Base-by-base conservation (phyloP, 2,329 filamentous ascomycete species). In the Seiridium cupressi region DNA sequence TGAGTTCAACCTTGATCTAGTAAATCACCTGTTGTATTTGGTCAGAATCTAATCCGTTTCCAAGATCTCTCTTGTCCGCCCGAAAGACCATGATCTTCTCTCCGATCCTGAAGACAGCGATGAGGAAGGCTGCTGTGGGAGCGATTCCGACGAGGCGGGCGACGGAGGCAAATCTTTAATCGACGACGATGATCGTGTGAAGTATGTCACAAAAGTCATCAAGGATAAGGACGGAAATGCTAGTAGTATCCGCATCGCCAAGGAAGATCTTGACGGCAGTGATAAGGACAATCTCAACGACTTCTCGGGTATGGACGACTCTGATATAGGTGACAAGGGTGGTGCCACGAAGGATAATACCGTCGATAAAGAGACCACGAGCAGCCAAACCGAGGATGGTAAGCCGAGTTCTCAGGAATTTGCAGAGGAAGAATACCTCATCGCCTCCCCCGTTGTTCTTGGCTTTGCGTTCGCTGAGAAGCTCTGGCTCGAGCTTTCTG, bases 391-490 rank as follows among this genome's bases (percentile, higher is more conserved):
- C 4, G 67, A 70, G 3, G 69, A 68, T 13, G 71, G 72, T 4
- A 67, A 47, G 66, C 72, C 66, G 10, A 61, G 65, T 11, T 11
- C 58, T 53, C 82, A 81, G 1, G 79, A 84, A 26, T 93, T 95
- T 71, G 90, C 84, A 0, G 91, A 95, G 54, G 92, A 96, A 63
- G 91, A 97, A 66, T 89, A 95, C 32, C 79, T 97, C 5, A 89
- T 96, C 54, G 88, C 92, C 2, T 94, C 91, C 2, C 90, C 93
- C 0, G 88, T 96, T 0, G 91, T 96, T 0, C 83, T 96, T 1
- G 93, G 93, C 0, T 97, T 96, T 68, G 86, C 91, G 1, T 96
- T 97, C 72, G 87, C 86, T 1, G 92, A 96, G 74, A 97, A 96
- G 76, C 80, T 92, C 8, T 97, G 93, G 93, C 83, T 96, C 0